Conservation (phyloP, 805 yeast species). For the Sporopachydermia lactativora region DNA sequence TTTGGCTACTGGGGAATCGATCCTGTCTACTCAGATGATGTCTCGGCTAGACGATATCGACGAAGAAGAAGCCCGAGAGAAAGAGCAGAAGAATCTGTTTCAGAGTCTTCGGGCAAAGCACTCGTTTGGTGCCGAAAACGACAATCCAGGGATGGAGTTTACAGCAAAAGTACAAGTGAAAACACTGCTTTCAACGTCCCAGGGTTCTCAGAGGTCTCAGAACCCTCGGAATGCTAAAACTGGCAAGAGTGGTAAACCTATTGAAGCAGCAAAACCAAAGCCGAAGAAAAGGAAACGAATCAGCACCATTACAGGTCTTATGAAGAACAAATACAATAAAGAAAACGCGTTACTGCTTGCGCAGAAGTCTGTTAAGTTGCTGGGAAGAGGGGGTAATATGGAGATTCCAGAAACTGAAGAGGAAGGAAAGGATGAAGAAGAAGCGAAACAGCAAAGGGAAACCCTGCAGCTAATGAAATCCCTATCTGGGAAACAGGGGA, state of each 20-base stretch:
- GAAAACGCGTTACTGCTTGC: neutral
- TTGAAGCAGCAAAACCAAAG: neutral
- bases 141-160: neutral
- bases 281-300: neutral
- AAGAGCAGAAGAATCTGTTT: neutral
- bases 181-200: too few relatives aligned
- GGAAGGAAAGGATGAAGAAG: too few relatives aligned
- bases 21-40: neutral
- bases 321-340: conserved; percentile 1
- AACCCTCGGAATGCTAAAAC: too few relatives aligned
- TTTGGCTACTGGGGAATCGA: too few relatives aligned
- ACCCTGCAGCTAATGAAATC: too few relatives aligned
- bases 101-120: neutral
- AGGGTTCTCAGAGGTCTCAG: too few relatives aligned
- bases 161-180: neutral
- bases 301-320: conserved; percentile 1
- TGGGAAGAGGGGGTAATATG: too few relatives aligned
- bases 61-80: neutral
- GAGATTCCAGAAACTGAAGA: too few relatives aligned
- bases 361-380: too few relatives aligned
- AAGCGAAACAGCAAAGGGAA: too few relatives aligned
- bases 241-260: too few relatives aligned
- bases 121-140: neutral
- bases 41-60: neutral
- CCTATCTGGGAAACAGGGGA: neutral